phyloP scores from a whole-genome alignment of 164 flowering plant species.

The Umbellularia californica region DNA sequence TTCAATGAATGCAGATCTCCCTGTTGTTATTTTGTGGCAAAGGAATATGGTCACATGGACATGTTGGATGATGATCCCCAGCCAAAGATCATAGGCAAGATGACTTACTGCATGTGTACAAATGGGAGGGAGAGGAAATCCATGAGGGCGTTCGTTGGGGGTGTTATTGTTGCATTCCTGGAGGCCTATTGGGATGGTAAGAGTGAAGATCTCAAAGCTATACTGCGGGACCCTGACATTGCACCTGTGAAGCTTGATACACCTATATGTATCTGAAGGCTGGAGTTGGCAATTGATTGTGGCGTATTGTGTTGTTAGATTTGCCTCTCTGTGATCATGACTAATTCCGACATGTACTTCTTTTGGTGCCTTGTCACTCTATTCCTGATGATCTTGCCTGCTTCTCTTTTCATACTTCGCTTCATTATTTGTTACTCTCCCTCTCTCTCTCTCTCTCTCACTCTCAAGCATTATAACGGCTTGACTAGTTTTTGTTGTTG shows the following conservation, averaged over 20 bases:
- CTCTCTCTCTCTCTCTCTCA: no score
- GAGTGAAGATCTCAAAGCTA: conserved; percentile 20
- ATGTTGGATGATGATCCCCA: conserved; percentile 16
- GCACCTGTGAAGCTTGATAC: conserved; percentile 34
- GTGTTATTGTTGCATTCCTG: conserved; percentile 44
- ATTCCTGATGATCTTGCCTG: no score
- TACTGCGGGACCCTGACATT: conserved; percentile 22
- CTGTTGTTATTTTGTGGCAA: conserved; percentile 26
- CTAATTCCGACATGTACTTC: no score
- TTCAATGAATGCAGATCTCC: conserved; percentile 25
- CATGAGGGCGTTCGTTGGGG: conserved; percentile 49
- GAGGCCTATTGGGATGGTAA: conserved; percentile 36
- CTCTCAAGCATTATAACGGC: no score
- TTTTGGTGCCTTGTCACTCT: no score
- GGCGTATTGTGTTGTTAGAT: no score
- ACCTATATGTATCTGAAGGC: not conserved
- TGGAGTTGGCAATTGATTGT: not conserved
- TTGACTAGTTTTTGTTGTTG: no score
- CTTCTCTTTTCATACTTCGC: no score
- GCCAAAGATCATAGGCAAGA: not conserved
- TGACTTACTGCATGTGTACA: conserved; percentile 19
- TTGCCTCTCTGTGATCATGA: no score
- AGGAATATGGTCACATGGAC: conserved; percentile 47
- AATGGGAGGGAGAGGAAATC: conserved; percentile 27
- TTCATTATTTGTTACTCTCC: no score